Evolutionary conservation across 1,139 yeast species (phyloP), one percentile per base, ranked within the genome.

Genomic region (Arxiozyma slooffiae): DNA sequence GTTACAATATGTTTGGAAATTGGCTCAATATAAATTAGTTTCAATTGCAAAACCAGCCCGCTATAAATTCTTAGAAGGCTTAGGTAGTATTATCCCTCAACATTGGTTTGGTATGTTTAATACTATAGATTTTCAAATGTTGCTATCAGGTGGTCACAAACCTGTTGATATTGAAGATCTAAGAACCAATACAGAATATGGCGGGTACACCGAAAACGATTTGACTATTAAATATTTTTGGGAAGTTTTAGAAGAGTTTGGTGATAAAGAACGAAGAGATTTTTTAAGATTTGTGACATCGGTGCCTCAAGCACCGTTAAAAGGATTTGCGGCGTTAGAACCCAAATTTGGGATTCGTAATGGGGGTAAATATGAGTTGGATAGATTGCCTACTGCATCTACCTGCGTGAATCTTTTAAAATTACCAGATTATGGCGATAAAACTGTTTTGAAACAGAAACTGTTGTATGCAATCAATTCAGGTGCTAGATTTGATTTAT

Each of bases 391-490:
- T 0, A 88, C 97, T 0, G 86, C 97, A 0, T 81, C 96, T 0
- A 92, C 99, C 0, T 92, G 98, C 72, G 88, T 89, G 26, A 94
- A 92, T 63, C 67, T 92, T 53, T 71, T 92, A 54, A 89, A 85
- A 61, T 67, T 94, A 42, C 98, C 98, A 0, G 85, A 87, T 63
- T 92, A 92, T 65, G 69, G 71, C 55, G 72, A 84, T 60, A 85
- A 82, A 62, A 68, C 72, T 45, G 48, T 76, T 3, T 68, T 92
- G 47, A 74, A 76, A 52, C 69, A 75, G 49, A 90, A 89, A 63
- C 67, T 92, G 48, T 64, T 87, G 37, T 86, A 85, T 63, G 81
- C 95, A 0, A 88, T 92, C 48, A 79, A 80, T 52, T 76, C 89
- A 0, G 88, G 81, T 11, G 89, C 96, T 0, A 86, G 97, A 2